Evolutionary conservation across 176 grass and related monocot genomes (phyloP), one percentile per base, ranked within the genome.

Genomic region (Oryza punctata): DNA sequence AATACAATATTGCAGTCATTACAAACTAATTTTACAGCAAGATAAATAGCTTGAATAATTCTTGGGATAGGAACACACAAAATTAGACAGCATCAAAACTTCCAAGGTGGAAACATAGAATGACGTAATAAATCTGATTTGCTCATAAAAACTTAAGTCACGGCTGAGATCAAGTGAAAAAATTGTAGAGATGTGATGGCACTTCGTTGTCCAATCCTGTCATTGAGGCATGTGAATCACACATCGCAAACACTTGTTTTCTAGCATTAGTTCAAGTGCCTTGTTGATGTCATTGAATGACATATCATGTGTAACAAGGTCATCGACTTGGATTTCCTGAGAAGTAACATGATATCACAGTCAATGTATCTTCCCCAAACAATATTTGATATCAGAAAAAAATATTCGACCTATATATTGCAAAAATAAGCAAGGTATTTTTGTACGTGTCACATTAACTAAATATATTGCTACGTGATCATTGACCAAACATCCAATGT

Each of bases 311-410:
- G 96, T 90, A 63, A 98, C 93, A 65, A 95, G 89, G 38, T 54
- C 88, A 79, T 93, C 93, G 67, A 98, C 69, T 86, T 93, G 71
- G 71, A 98, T 93, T 91, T 98, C 96, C 96, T 98, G 87, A 76
- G 33, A 90, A 76, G 67, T 71, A 29, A 57, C 47, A 66, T 69
- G 11, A 90, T 41, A 74, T 30, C 77, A 38, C 5, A 50, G 21
- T 82, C 78, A 78, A 15, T 73, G 28, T n/a, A 66, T 76, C 25
- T 59, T 25, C 14, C 16, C 7, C 8, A 70, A 70, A 76, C 44
- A 21, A 88, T 27, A 73, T 71, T 19, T 83, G 40, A 7, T 28
- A 50, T 43, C 30, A 57, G 35, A 65, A 86, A 67, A 86, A 33
- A 33, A 33, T 35, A 40, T 75, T 47, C 13, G 38, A 67, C 65